Base-by-base conservation (phyloP, 176 grass and related monocot genomes). In the Coix lacrymajobi region DNA sequence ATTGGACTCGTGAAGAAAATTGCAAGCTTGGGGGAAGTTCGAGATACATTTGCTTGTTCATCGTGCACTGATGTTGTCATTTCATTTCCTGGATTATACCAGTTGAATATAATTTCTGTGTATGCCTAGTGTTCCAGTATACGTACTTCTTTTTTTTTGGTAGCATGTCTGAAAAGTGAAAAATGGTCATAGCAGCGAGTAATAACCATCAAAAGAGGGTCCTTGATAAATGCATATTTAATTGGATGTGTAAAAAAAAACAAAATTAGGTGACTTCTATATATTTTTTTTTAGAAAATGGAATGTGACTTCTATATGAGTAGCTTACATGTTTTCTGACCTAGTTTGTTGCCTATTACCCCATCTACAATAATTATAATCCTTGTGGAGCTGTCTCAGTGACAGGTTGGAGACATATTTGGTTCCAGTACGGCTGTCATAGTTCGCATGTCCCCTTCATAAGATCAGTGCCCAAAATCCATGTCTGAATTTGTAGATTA, bases 401-500 rank as follows among this genome's bases (percentile, higher is more conserved):
- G 73, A 7, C 32, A 64, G 73, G 0, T 83, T 78, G 73, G 65
- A 78, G 46, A 12, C 26, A 73, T 26, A 9, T 17, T 61, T 45
- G 12, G 34, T 20, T 26, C 40, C 33, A 49, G 31, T 6, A 51
- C 44, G 37, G 15, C 46, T 66, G 81, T 24, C 60, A 68, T 49
- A 19, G 24, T 11, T 68, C 31, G 40, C 44, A 84, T 57, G 69
- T 88, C 60, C 8, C 49, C 24, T 48, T 89, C 71, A 51, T 17
- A 76, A 76, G 25, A 85, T 64, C 51, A 84, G 26, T 56, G 39
- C 57, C 54, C 45, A 11, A 39, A 37, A 84, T 88, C 58, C 44
- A 73, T 73, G 80, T 65, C 33, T 64, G 40, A 64, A 68, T 68
- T 26, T 16, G 12, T 40, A 31, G 24, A 33, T 77, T 63, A 52